Percentiles rank a stretch among this genome's conserved stretches.
Conservation (phyloP, 768 basidiomycete genomes). For the Pisolithus tinctorius region DNA sequence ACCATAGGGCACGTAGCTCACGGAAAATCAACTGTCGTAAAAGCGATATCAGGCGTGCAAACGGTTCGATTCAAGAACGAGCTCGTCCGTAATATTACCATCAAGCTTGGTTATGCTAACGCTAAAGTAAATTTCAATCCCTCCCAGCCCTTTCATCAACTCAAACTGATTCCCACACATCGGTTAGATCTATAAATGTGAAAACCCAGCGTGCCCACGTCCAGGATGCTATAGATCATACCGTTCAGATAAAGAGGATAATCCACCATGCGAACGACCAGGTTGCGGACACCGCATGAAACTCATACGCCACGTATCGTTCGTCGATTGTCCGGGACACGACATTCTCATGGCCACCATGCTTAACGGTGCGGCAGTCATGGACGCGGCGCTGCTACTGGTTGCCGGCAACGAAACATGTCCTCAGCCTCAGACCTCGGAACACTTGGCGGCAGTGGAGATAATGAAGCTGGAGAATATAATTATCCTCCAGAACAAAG, state of each 20-base stretch:
- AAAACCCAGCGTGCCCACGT: slow-evolving; percentile 86
- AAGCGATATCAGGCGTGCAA: slow-evolving; percentile 97
- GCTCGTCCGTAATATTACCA: slow-evolving; percentile 97
- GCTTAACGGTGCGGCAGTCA: slow-evolving; percentile 99
- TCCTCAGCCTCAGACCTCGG: slow-evolving; percentile 97
- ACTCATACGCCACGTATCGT: slow-evolving; percentile 93
- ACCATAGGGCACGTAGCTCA: slow-evolving; percentile 99
- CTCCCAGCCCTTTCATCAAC: background rate
- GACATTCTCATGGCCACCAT: slow-evolving; percentile 99
- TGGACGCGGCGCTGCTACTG: slow-evolving; percentile 95
- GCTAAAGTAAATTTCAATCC: slow-evolving; percentile 66
- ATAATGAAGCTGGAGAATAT: slow-evolving; percentile 99
- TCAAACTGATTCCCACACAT: slow-evolving; percentile 3
- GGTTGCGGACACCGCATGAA: slow-evolving; percentile 89
- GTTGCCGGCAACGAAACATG: slow-evolving; percentile 98
- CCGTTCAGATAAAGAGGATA: slow-evolving; percentile 88
- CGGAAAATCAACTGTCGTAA: slow-evolving; percentile 94
- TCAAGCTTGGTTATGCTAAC: slow-evolving; percentile 98
- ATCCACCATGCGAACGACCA: slow-evolving; percentile 88
- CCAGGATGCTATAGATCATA: slow-evolving; percentile 95
- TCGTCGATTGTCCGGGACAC: slow-evolving; percentile 96
- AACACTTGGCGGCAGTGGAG: slow-evolving; percentile 97
- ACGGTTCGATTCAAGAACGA: slow-evolving; percentile 99
- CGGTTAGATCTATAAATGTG: slow-evolving; percentile 91
- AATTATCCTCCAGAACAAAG: slow-evolving; percentile 98